These are phyloP conservation scores for Lactarius quietus DNA, from an alignment of 768 basidiomycete genomes.

Conservation along the genomic window DNA sequence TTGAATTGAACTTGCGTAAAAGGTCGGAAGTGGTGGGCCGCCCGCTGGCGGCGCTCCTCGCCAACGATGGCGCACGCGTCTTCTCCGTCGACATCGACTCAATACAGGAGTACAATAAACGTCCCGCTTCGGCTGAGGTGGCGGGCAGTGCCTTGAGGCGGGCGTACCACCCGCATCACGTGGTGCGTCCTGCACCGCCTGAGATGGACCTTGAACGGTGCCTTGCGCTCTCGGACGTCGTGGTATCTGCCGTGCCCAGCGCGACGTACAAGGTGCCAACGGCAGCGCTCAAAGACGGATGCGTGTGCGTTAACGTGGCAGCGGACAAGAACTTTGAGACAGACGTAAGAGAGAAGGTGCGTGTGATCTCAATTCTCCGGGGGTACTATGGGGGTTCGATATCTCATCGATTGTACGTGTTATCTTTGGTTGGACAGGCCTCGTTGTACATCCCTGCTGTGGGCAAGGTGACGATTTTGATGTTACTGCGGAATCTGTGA, in stretches of 20 bases:
- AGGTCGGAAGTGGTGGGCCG: constrained; percentile 97
- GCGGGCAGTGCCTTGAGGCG: constrained; percentile 31
- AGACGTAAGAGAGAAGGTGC: constrained; percentile 87
- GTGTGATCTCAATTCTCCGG: constrained; percentile 19
- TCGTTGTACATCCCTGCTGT: constrained; percentile 93
- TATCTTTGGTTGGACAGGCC: constrained; percentile 48
- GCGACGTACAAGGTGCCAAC: constrained; percentile 87
- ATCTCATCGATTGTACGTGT: background rate
- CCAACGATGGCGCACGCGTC: constrained; percentile 96
- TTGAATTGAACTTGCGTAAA: background rate
- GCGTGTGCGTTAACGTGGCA: constrained; percentile 88
- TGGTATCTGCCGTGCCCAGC: constrained; percentile 90
- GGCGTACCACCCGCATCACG: constrained; percentile 80
- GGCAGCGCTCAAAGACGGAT: constrained; percentile 87
- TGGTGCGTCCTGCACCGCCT: constrained; percentile 56
- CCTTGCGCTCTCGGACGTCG: constrained; percentile 83
- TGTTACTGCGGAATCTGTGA: constrained; percentile 94
- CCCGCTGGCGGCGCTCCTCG: constrained; percentile 90
- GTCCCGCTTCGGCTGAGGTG: constrained; percentile 47
- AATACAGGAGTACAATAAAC: constrained; percentile 96
- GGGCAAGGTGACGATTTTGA: constrained; percentile 96
- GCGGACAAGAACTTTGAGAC: constrained; percentile 96
- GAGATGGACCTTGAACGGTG: constrained; percentile 72
- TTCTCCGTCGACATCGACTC: constrained; percentile 95
- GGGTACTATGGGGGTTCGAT: background rate